Base-by-base conservation (phyloP, 345 rosid species). In the Lagerstroemia speciosa region DNA sequence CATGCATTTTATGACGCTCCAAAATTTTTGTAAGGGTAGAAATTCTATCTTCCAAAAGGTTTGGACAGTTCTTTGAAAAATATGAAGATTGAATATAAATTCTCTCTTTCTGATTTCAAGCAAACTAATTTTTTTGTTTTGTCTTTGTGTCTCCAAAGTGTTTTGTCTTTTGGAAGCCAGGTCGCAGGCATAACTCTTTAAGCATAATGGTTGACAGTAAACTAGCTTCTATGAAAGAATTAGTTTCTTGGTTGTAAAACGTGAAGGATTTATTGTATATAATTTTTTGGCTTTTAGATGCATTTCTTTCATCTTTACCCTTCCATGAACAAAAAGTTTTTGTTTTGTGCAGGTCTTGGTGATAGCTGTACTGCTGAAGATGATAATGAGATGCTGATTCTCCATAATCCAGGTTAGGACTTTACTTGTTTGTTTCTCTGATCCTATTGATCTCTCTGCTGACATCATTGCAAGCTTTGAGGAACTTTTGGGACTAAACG, bases 311-410 rank as follows among this genome's bases (percentile, higher is more conserved):
- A 5, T 50, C 55, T n/a, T 55, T 3, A 19, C 10, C 15, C 26
- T 22, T 52, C 58, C 8, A 2, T 24, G 30, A n/a, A n/a, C n/a
- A 19, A 26, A 24, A 55, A 8, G 0, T 55, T 55, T 24, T 43
- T 61, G 55, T 26, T 30, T n/a, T n/a, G 17, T 78, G 75, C 87
- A 86, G 95, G 97, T 94, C 74, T 79, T 94, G 83, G 99, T 94
- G 68, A 94, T 91, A 71, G 99, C 95, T 77, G 80, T 89, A 74
- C 81, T 94, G 76, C 77, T 94, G 70, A 94, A 85, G 86, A 67
- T 94, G 29, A 76, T 94, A 71, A 94, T 94, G 99, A 88, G 72
- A 77, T 89, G 99, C 24, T 86, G 90, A 55, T 94, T 94, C 81
- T 94, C 96, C 66, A 66, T 88, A 43, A 82, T 94, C 75, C 99